Conservation (phyloP, 192 early-diverging fungal genomes). For the Coemansia sp. region DNA sequence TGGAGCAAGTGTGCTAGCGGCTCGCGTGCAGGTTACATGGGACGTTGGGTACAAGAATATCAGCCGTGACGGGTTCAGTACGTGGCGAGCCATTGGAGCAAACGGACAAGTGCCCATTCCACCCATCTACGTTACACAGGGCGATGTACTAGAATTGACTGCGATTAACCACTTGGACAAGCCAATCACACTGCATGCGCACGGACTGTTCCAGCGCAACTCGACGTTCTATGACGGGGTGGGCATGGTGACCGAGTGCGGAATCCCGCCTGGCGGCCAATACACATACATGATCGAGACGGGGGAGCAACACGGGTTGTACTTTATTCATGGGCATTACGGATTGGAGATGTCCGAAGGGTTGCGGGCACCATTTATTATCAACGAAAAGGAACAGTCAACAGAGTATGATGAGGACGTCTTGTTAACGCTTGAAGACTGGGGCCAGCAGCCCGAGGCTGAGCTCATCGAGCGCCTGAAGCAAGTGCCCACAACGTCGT, state of each 20-base stretch:
- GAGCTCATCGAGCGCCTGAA: constrained; percentile 8
- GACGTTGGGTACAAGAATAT: constrained; percentile 59
- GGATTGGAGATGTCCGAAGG: constrained; percentile 74
- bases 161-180: constrained; percentile 52
- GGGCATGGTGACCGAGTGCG: constrained; percentile 65
- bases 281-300: constrained; percentile 64
- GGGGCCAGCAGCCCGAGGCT: constrained; percentile 39
- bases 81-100: constrained; percentile 60
- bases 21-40: constrained; percentile 48
- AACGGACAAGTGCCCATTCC: constrained; percentile 60
- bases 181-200: constrained; percentile 65
- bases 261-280: constrained; percentile 60
- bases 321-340: constrained; percentile 74
- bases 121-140: constrained; percentile 6
- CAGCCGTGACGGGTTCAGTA: constrained; percentile 61
- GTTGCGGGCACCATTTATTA: constrained; percentile 65
- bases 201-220: constrained; percentile 74
- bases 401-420: constrained; percentile 64
- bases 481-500: neutral
- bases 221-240: constrained; percentile 67
- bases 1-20: neutral
- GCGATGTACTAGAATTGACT: constrained; percentile 27
- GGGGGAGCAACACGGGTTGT: constrained; percentile 62
- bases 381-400: constrained; percentile 41
- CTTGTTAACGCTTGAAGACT: constrained; percentile 61